Percentiles rank a stretch among this genome's conserved stretches.
Evolutionary conservation across 345 rosid species (phyloP).

Genomic region (Citrus inodora): DNA sequence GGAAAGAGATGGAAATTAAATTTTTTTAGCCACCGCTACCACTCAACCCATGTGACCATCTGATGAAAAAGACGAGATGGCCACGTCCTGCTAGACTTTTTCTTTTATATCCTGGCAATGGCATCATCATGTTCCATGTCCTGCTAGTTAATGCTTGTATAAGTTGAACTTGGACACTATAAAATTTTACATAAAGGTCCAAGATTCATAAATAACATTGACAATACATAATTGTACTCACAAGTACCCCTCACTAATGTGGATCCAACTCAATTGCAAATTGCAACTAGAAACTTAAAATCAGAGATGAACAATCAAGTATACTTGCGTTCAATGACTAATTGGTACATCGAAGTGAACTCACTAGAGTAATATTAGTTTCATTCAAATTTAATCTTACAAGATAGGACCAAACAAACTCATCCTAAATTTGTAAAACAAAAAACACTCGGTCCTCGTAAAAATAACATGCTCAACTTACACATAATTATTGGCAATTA

Average conservation of each 20-base stretch:
- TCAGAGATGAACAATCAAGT: background rate
- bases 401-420: background rate
- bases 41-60: constrained; percentile 41
- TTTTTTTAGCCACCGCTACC: constrained; percentile 12
- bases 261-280: background rate
- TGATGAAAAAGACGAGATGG: constrained; percentile 10
- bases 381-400: background rate
- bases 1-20: background rate
- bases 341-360: background rate
- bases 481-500: background rate
- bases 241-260: background rate
- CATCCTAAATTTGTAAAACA: background rate
- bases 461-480: constrained; percentile 12
- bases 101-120: constrained; percentile 12
- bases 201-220: background rate
- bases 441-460: background rate
- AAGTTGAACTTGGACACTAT: constrained; percentile 5
- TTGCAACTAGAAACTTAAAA: background rate
- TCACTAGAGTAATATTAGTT: background rate
- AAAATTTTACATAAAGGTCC: background rate
- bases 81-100: background rate
- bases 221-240: background rate
- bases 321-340: background rate
- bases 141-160: constrained; percentile 11
- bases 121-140: constrained; percentile 30